phyloP scores from a whole-genome alignment of 352 stramenopile species.

The Pythium oligandrum region DNA sequence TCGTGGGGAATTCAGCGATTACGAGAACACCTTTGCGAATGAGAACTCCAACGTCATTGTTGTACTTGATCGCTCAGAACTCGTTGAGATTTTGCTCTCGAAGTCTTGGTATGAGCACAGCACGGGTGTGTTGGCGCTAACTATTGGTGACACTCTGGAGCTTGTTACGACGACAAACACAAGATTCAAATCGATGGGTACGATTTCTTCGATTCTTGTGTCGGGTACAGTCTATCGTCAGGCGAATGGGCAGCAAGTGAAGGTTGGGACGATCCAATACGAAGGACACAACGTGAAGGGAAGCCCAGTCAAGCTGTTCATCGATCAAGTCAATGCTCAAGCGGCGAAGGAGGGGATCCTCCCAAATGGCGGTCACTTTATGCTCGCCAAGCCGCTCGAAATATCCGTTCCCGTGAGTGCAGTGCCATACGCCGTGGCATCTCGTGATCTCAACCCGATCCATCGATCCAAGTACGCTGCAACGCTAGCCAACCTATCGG shows the following conservation, averaged over 20 bases:
- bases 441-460: slow-evolving; percentile 84
- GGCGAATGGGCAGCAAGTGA: background rate
- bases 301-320: slow-evolving; percentile 41
- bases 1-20: slow-evolving; percentile 72
- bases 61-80: no score
- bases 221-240: no score
- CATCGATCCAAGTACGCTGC: slow-evolving; percentile 77
- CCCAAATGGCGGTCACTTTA: slow-evolving; percentile 47
- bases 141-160: no score
- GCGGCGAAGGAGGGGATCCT: slow-evolving; percentile 26
- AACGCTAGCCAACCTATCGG: slow-evolving; percentile 60
- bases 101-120: no score
- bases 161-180: no score
- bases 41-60: slow-evolving; percentile 12
- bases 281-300: slow-evolving; percentile 7
- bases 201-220: no score
- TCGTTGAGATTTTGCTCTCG: no score
- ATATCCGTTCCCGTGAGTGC: slow-evolving; percentile 66
- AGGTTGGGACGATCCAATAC: background rate
- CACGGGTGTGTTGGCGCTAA: no score
- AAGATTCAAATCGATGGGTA: no score
- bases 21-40: slow-evolving; percentile 66
- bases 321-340: slow-evolving; percentile 19
- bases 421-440: slow-evolving; percentile 69
- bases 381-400: slow-evolving; percentile 59